Base-by-base conservation (phyloP, 768 basidiomycete genomes). In the Coprinopsis sp. region DNA sequence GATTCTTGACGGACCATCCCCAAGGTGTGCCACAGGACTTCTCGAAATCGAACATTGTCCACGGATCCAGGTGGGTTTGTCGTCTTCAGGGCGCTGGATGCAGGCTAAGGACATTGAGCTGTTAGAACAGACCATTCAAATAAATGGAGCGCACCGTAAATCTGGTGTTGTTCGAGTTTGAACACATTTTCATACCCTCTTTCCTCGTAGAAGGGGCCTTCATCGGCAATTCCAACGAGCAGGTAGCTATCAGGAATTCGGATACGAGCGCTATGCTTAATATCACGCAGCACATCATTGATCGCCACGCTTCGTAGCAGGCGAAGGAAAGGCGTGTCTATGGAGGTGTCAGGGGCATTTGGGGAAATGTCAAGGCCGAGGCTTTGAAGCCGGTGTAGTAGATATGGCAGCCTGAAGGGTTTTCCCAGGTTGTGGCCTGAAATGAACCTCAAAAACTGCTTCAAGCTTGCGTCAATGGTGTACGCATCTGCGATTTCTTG, bases 161-260 rank as follows among this genome's bases (percentile, higher is more conserved):
- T 81, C 51, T 84, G 67, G 1, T 76, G 78, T 50, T 73, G 71
- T 4, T 63, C 60, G 12, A 91, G 64, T 27, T 58, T 67, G 57
- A 70, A 83, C 2, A 85, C 74, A 51, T 84, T 72, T 29, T 73
- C 56, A 43, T 64, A 57, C 1, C 81, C 81, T n/a, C 61, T 65
- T 6, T 59, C 51, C 33, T 58, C 59, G 51, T 87, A 87, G 0
- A 81, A 78, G 0, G 82, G 79, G 0, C 87, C 87, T 63, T 91
- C 87, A 54, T 93, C 91, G 3, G 87, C 84, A 7, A 92, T 76
- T 1, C 91, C 91, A 10, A 91, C 85, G 1, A 93, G 71, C 22
- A 81, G 70, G 49, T 79, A 79, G 50, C 81, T 82, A 1, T 79
- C 65, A 0, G 82, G 82, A 8, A 93, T 74, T 3, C 73, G 78